Evolutionary conservation across 352 stramenopile genomes (phyloP).

Genomic region (Phytophthora pisi): DNA sequence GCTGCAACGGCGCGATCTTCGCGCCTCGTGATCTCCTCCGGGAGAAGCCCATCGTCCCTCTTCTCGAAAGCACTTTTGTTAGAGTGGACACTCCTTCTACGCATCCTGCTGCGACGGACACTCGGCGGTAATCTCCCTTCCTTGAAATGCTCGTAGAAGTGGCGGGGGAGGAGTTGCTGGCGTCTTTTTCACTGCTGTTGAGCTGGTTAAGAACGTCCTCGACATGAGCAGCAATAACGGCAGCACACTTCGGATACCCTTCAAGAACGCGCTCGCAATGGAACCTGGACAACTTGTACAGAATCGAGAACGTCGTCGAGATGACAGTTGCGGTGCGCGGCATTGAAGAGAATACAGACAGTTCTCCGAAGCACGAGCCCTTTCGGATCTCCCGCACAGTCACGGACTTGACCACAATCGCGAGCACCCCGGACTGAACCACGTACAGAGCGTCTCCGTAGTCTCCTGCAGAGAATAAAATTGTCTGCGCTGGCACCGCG

Average conservation of each 20-base stretch:
- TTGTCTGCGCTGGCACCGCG: not conserved
- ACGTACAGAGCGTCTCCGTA: conserved; percentile 1
- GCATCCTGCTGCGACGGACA: conserved; percentile 3
- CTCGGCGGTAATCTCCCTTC: not conserved
- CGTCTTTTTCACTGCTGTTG: not conserved
- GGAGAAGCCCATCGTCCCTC: conserved; percentile 44
- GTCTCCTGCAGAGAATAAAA: not conserved
- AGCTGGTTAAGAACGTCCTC: not conserved
- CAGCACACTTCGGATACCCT: not conserved
- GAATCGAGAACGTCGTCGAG: not conserved
- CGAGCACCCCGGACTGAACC: not conserved
- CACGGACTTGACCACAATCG: not conserved
- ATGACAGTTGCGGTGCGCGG: not conserved
- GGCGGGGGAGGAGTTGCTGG: not conserved
- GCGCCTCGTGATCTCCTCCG: not conserved
- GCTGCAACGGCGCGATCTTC: not conserved
- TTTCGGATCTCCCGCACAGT: not conserved
- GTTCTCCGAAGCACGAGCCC: not conserved
- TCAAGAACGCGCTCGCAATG: not conserved
- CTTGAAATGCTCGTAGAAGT: not conserved
- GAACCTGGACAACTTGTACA: conserved; percentile 1
- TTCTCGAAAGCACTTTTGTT: not conserved
- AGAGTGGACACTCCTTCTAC: conserved; percentile 3
- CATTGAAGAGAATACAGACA: not conserved
- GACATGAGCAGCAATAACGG: conserved; percentile 12